Conservation (phyloP, 345 rosid genomes). For the Bruguiera parviflora region DNA sequence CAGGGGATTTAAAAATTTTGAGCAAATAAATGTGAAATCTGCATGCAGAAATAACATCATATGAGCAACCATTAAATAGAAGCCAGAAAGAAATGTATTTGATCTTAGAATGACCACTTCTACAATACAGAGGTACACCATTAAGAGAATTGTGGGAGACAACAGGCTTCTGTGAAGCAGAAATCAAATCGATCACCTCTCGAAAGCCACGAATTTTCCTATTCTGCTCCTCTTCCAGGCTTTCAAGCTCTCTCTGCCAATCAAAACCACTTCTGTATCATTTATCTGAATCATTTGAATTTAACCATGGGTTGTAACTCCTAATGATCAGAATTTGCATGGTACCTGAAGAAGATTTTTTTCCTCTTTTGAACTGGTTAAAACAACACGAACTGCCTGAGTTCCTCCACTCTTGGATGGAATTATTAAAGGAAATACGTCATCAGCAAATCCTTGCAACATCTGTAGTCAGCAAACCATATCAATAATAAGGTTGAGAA, state of each 20-base stretch:
- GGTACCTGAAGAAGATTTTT: slow-evolving; percentile 60
- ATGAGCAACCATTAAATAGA: slow-evolving; percentile 5
- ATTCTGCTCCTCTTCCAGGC: slow-evolving; percentile 56
- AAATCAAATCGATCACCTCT: slow-evolving; percentile 86
- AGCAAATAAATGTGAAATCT: slow-evolving; percentile 76
- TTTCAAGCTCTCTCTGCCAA: slow-evolving; percentile 67
- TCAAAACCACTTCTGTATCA: slow-evolving; percentile 19
- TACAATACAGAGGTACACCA: slow-evolving; percentile 48
- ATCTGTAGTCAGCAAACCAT: slow-evolving; percentile 38
- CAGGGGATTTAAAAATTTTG: slow-evolving; percentile 71
- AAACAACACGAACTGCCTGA: slow-evolving; percentile 65
- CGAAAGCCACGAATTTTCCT: slow-evolving; percentile 76
- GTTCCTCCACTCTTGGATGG: slow-evolving; percentile 73
- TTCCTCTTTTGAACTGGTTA: slow-evolving; percentile 72
- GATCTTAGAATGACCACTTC: slow-evolving; percentile 7
- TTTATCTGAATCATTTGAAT: not conserved
- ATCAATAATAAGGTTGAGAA: not conserved
- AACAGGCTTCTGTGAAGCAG: slow-evolving; percentile 78
- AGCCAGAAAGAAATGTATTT: slow-evolving; percentile 11
- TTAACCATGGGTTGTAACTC: slow-evolving; percentile 2
- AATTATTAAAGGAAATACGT: slow-evolving; percentile 62
- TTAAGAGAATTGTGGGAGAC: slow-evolving; percentile 74
- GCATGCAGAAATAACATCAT: slow-evolving; percentile 19
- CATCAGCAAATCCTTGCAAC: slow-evolving; percentile 56
- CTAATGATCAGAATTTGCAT: slow-evolving; percentile 14